Percentiles rank a stretch among this genome's conserved stretches.
Conservation (phyloP, 108 stramenopile genomes). For the Aurantiochytrium sp. region DNA sequence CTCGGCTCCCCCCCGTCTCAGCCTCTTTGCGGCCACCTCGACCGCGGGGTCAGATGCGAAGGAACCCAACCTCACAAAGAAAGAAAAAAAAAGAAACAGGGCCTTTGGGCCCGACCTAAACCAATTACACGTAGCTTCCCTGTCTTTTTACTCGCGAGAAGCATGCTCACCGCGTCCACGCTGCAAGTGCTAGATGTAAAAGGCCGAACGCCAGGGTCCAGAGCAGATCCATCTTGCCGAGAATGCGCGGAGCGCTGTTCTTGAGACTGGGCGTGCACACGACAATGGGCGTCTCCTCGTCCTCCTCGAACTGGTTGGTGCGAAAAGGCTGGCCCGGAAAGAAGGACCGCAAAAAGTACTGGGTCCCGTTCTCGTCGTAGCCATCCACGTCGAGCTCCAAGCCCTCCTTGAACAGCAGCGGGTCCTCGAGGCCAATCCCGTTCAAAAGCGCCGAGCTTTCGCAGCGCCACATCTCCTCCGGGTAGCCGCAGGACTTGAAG, state of each 20-base stretch:
- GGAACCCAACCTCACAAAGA: too few species aligned
- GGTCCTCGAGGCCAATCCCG: slow-evolving; percentile 51
- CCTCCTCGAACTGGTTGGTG: slow-evolving; percentile 13
- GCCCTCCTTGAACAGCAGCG: slow-evolving; percentile 26
- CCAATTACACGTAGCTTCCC: too few species aligned
- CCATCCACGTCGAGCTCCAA: slow-evolving; percentile 33
- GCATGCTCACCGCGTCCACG: too few species aligned
- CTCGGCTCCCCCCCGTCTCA: too few species aligned
- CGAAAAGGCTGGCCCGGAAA: slow-evolving; percentile 56
- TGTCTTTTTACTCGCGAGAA: too few species aligned
- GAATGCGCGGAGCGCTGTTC: background rate
- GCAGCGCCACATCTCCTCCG: slow-evolving; percentile 52
- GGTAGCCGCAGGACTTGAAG: slow-evolving; percentile 46
- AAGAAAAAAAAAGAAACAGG: too few species aligned
- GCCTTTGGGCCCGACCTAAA: too few species aligned
- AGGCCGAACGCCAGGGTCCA: too few species aligned
- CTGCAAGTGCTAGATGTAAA: too few species aligned
- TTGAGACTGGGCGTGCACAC: slow-evolving; percentile 38
- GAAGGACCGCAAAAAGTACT: slow-evolving; percentile 47
- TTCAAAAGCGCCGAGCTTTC: slow-evolving; percentile 48
- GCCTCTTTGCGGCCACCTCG: too few species aligned
- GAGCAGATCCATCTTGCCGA: too few species aligned
- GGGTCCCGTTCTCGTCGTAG: slow-evolving; percentile 31
- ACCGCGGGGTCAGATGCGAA: too few species aligned
- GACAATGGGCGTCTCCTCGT: background rate